These are phyloP conservation scores for Lycium barbarum DNA, from an alignment of 257 asterid genomes.

Conservation along the genomic window DNA sequence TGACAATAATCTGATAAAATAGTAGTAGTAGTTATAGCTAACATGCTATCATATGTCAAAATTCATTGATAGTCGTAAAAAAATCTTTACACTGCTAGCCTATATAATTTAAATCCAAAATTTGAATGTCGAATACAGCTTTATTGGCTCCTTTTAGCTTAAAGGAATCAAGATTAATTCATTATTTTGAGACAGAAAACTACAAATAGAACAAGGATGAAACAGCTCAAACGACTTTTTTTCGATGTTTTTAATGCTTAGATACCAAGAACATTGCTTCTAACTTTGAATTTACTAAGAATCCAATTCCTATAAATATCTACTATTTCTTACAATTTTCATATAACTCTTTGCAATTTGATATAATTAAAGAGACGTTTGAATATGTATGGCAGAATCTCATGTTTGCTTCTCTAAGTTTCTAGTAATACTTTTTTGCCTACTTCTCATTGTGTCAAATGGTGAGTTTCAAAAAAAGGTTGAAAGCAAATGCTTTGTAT, in stretches of 20 bases:
- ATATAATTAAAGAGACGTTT: neutral
- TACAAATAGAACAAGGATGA: neutral
- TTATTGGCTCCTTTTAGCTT: neutral
- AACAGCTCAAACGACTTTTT: neutral
- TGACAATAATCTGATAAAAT: too few relatives aligned
- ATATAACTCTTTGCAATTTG: neutral
- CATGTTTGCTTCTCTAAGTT: neutral
- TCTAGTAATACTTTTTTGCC: neutral
- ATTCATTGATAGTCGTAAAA: neutral
- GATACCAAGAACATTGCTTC: slow-evolving; percentile 7
- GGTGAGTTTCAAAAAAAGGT: neutral
- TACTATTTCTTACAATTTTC: neutral
- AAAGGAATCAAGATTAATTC: neutral
- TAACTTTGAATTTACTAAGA: too few relatives aligned
- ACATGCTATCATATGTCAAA: neutral
- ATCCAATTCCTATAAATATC: neutral
- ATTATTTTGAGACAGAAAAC: neutral
- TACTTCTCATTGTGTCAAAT: neutral
- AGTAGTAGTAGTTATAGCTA: neutral
- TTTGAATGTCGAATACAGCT: neutral
- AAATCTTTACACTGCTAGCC: neutral
- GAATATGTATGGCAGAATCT: neutral
- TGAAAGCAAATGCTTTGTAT: neutral
- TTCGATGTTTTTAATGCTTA: neutral
- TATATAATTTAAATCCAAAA: neutral